phyloP scores from a whole-genome alignment of 441 rosid genomes.

The Francoa sonchifolia region DNA sequence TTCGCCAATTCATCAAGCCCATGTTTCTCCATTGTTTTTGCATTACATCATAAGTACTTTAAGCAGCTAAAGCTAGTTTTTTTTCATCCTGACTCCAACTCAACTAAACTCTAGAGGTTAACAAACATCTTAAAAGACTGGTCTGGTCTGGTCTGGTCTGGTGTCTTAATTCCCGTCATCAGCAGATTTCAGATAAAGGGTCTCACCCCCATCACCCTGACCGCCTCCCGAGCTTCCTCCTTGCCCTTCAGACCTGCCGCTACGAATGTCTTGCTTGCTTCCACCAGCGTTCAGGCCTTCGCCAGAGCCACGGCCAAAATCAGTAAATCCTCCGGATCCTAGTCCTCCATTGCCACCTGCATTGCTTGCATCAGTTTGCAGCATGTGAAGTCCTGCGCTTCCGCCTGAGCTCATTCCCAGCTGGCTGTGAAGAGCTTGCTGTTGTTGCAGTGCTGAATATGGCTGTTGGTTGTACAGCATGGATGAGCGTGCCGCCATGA shows the following conservation, averaged over 20 bases:
- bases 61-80: no score
- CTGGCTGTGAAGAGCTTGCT: constrained; percentile 72
- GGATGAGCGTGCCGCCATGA: constrained; percentile 89
- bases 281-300: constrained; percentile 33
- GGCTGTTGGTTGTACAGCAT: constrained; percentile 82
- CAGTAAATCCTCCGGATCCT: constrained; percentile 58
- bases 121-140: no score
- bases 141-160: not conserved
- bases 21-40: no score
- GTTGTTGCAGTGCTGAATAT: constrained; percentile 67
- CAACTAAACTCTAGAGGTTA: no score
- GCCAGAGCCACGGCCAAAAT: constrained; percentile 50
- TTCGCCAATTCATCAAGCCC: no score
- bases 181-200: constrained; percentile 64
- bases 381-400: constrained; percentile 65
- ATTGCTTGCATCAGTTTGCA: constrained; percentile 48
- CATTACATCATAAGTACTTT: no score
- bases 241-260: constrained; percentile 53
- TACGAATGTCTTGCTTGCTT: constrained; percentile 75
- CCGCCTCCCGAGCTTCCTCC: constrained; percentile 67
- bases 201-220: constrained; percentile 70
- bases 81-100: no score
- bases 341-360: constrained; percentile 44
- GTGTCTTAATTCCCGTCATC: constrained; percentile 60
- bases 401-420: constrained; percentile 85